phyloP scores from a whole-genome alignment of 495 filamentous ascomycete species.

The Penicillium pancosmium region DNA sequence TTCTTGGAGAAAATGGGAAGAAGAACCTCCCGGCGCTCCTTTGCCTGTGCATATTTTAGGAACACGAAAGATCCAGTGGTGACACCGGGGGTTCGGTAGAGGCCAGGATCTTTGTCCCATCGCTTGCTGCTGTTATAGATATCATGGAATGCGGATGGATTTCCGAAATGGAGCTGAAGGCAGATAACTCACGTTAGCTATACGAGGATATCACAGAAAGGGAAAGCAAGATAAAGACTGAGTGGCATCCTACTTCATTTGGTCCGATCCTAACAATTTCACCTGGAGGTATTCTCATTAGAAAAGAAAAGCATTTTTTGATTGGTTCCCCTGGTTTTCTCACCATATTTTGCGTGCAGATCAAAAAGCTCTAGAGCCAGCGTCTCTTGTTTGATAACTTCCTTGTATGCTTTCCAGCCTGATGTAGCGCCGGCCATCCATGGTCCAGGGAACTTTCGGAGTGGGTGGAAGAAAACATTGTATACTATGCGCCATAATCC shows the following conservation, averaged over 20 bases:
- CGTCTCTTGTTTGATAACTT: slow-evolving; percentile 8
- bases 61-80: slow-evolving; percentile 5
- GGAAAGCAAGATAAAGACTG: no score
- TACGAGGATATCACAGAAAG: neutral
- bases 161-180: slow-evolving; percentile 8
- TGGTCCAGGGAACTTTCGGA: slow-evolving; percentile 8
- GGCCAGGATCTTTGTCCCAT: slow-evolving; percentile 10
- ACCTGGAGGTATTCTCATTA: slow-evolving; percentile 1
- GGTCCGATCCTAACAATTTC: slow-evolving; percentile 9
- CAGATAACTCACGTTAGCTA: neutral
- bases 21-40: slow-evolving; percentile 8
- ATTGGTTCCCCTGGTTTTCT: neutral
- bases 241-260: slow-evolving; percentile 1
- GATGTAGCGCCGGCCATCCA: slow-evolving; percentile 13
- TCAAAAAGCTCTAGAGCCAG: slow-evolving; percentile 5
- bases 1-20: slow-evolving; percentile 10
- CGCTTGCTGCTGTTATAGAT: slow-evolving; percentile 10
- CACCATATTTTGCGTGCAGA: slow-evolving; percentile 9
- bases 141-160: slow-evolving; percentile 8
- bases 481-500: slow-evolving; percentile 5
- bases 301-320: neutral
- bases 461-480: slow-evolving; percentile 7
- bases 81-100: slow-evolving; percentile 10
- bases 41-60: slow-evolving; percentile 10
- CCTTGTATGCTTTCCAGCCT: slow-evolving; percentile 13